phyloP scores from a whole-genome alignment of 2,329 filamentous ascomycete genomes.

The Alternaria alternata region DNA sequence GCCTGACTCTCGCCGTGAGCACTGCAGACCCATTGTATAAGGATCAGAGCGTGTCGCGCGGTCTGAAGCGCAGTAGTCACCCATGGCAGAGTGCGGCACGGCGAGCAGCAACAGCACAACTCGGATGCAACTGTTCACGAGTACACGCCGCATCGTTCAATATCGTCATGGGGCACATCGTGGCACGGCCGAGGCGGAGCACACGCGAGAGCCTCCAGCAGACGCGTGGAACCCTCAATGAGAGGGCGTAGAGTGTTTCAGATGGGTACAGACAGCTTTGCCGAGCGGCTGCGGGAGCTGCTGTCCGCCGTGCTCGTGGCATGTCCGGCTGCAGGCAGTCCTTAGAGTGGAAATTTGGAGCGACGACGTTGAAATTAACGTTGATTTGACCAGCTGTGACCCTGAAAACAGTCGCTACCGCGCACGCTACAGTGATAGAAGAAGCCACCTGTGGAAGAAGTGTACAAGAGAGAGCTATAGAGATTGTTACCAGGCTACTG shows the following conservation, averaged over 20 bases:
- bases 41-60: not conserved
- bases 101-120: constrained; percentile 1
- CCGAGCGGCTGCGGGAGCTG: constrained; percentile 30
- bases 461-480: not conserved
- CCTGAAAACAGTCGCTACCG: not conserved
- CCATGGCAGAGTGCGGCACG: not conserved
- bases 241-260: constrained; percentile 42
- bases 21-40: not conserved
- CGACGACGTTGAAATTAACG: constrained; percentile 1
- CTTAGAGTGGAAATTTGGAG: constrained; percentile 16
- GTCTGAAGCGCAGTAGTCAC: constrained; percentile 1
- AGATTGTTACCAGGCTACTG: not conserved
- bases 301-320: constrained; percentile 22
- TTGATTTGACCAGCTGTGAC: not conserved
- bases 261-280: constrained; percentile 35
- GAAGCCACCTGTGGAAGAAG: not conserved
- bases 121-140: constrained; percentile 13
- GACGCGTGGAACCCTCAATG: constrained; percentile 40
- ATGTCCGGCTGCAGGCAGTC: constrained; percentile 5
- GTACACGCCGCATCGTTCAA: constrained; percentile 23
- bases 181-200: constrained; percentile 35
- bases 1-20: not conserved
- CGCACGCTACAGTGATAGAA: not conserved
- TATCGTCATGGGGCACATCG: constrained; percentile 24
- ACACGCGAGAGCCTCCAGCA: constrained; percentile 43